Percentiles rank a stretch among this genome's conserved stretches.
These are phyloP conservation scores for Teratosphaeria zuluensis DNA, from an alignment of 2,329 filamentous ascomycete species.

Conservation along the genomic window DNA sequence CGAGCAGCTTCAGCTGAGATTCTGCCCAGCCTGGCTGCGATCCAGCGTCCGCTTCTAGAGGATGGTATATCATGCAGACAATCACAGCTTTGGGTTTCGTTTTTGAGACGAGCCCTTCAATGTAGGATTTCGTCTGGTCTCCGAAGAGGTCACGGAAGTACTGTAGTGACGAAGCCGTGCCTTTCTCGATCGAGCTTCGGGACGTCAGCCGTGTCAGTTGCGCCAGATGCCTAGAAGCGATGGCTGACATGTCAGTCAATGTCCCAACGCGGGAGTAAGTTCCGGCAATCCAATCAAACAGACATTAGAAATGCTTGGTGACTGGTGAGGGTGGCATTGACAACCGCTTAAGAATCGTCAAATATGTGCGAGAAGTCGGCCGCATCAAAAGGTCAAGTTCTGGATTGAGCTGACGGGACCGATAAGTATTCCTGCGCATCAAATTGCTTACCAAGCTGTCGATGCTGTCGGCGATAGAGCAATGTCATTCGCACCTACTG, in stretches of 20 bases:
- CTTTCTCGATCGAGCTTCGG: constrained; percentile 2
- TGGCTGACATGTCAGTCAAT: too few relatives aligned
- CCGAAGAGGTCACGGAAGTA: constrained; percentile 7
- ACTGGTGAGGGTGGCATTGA: too few relatives aligned
- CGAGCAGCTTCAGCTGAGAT: constrained; percentile 4
- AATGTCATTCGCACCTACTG: constrained; percentile 7
- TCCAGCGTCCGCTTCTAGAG: constrained; percentile 1
- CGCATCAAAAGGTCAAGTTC: too few relatives aligned
- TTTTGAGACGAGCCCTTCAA: constrained; percentile 1
- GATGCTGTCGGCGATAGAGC: constrained; percentile 3
- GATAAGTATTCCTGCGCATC: too few relatives aligned
- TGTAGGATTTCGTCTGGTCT: constrained; percentile 3
- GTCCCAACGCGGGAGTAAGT: too few relatives aligned
- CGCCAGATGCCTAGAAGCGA: constrained; percentile 1
- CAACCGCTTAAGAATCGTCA: too few relatives aligned
- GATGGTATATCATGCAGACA: constrained; percentile 7
- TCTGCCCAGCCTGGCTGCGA: constrained; percentile 6
- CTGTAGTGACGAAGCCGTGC: constrained; percentile 2
- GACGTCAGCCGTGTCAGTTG: constrained; percentile 5
- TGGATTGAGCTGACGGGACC: too few relatives aligned
- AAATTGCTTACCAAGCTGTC: background rate
- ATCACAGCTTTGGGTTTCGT: constrained; percentile 4
- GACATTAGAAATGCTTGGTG: too few relatives aligned
- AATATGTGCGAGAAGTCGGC: too few relatives aligned
- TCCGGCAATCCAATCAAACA: too few relatives aligned